A percentile compares a stretch with the other conserved stretches of the same genome.
These are phyloP conservation scores for Ilex aquifolium DNA, from an alignment of 257 asterid genomes.

Conservation along the genomic window DNA sequence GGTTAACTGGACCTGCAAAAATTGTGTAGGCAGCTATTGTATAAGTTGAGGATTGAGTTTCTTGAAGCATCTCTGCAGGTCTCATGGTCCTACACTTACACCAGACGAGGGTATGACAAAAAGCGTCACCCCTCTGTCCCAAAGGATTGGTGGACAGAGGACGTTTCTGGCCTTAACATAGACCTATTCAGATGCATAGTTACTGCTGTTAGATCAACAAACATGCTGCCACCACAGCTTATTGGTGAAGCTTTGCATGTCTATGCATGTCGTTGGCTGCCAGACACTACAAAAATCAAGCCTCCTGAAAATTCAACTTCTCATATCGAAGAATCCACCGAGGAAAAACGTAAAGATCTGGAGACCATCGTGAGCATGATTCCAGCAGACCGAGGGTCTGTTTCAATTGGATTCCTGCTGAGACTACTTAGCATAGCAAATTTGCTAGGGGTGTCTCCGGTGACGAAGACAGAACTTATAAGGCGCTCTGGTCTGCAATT, in stretches of 20 bases:
- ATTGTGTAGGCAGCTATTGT: background rate
- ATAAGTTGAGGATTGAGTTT: slow-evolving; percentile 9
- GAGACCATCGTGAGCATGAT: slow-evolving; percentile 58
- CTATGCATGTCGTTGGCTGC: slow-evolving; percentile 66
- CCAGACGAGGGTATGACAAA: slow-evolving; percentile 51
- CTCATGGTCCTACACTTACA: slow-evolving; percentile 75
- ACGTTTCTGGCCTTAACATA: slow-evolving; percentile 49
- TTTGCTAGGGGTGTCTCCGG: slow-evolving; percentile 37
- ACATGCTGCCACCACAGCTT: slow-evolving; percentile 52
- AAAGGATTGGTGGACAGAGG: slow-evolving; percentile 94
- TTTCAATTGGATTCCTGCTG: slow-evolving; percentile 58
- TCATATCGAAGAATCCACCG: slow-evolving; percentile 18
- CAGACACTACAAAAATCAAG: slow-evolving; percentile 20
- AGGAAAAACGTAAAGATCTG: slow-evolving; percentile 32
- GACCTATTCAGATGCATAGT: slow-evolving; percentile 64
- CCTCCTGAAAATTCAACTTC: slow-evolving; percentile 26
- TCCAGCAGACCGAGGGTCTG: slow-evolving; percentile 60
- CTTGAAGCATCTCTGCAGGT: slow-evolving; percentile 33
- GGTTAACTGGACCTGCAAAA: slow-evolving; percentile 3
- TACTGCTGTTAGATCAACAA: slow-evolving; percentile 44
- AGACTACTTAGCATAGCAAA: slow-evolving; percentile 40
- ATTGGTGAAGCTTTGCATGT: slow-evolving; percentile 79
- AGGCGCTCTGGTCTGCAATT: slow-evolving; percentile 54
- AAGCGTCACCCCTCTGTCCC: slow-evolving; percentile 49
- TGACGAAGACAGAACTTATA: slow-evolving; percentile 49